Evolutionary conservation across 768 basidiomycete genomes (phyloP).

Genomic region (Vararia minispora): DNA sequence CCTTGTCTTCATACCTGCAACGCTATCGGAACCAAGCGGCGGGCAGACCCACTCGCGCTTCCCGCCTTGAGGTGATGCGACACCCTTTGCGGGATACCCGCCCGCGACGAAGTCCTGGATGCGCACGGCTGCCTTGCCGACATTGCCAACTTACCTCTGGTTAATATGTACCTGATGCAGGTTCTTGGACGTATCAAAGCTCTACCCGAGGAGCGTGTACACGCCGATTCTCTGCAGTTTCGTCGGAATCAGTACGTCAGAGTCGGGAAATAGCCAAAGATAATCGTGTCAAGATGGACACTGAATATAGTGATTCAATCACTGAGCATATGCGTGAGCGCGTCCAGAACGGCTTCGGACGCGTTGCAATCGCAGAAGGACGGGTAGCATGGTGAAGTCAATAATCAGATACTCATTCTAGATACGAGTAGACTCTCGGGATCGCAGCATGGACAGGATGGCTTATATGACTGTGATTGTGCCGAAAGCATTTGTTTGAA

Average conservation of each 20-base stretch:
- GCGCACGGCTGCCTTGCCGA: conserved; percentile 12
- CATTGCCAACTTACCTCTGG: conserved; percentile 14
- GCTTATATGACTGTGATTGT: conserved; percentile 18
- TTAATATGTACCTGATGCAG: conserved; percentile 4
- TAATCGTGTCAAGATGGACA: conserved; percentile 16
- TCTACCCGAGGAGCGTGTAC: conserved; percentile 13
- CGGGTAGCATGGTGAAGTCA: conserved; percentile 9
- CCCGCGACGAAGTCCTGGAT: conserved; percentile 16
- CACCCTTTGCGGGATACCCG: conserved; percentile 9
- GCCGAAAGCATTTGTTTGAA: conserved; percentile 20
- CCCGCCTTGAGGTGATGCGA: conserved; percentile 5
- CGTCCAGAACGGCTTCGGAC: conserved; percentile 19
- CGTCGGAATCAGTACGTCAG: neutral
- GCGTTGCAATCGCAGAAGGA: conserved; percentile 18
- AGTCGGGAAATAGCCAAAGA: conserved; percentile 21
- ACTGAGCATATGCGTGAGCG: conserved; percentile 16
- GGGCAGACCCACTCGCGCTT: conserved; percentile 12
- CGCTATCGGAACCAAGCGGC: conserved; percentile 15
- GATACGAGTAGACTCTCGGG: conserved; percentile 17
- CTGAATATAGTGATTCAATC: conserved; percentile 18
- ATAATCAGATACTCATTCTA: conserved; percentile 18
- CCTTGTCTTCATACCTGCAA: conserved; percentile 10
- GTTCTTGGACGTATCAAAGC: conserved; percentile 6
- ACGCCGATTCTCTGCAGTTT: neutral
- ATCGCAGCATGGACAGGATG: conserved; percentile 18